Evolutionary conservation across 345 rosid genomes (phyloP), one percentile per base, ranked within the genome.

Genomic region (Corchorus capsularis): DNA sequence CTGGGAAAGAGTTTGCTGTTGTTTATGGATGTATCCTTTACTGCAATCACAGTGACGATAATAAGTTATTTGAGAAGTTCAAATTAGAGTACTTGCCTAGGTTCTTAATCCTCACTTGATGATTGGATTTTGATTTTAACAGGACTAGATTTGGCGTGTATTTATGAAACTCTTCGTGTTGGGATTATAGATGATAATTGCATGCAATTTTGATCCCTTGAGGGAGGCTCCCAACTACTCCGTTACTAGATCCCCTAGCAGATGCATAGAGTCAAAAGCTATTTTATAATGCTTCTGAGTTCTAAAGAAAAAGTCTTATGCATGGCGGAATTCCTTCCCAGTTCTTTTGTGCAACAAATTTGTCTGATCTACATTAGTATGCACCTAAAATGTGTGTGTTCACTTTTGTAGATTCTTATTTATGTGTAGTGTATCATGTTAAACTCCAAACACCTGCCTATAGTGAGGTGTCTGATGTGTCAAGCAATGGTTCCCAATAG

Each of bases 21-120:
- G 96, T 91, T 77, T 95, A 95, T 85, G 98, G 99, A 47, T 95
- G 98, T 95, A 95, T 95, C 98, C 99, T 89, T 87, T 77, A 65
- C 15, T 61, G 72, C 39, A 8, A 27, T 59, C 34, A 7, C 17
- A 60, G 60, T 5, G 37, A 63, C 32, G 8, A 61, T 12, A 37
- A 15, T 37, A 16, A 39, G 22, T 60, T 22, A 1, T 60, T 34
- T 27, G 35, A 61, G 27, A 61, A 22, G 63, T 32, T 37, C 32
- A 16, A 61, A 11, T 61, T 20, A 10, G 65, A 59, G 17, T 52
- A 56, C 63, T 37, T 19, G 52, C 34, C 15, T 3, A 8, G 27
- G 41, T 67, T 46, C 55, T 71, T 12, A 65, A 65, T 8, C 1
- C 10, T 43, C 6, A 9, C 17, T 43, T 2, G 17, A 34, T 43